Percentiles rank a stretch among this genome's conserved stretches.
Evolutionary conservation across 495 filamentous ascomycete genomes (phyloP).

Genomic region (Hypoxylon lenormandii): DNA sequence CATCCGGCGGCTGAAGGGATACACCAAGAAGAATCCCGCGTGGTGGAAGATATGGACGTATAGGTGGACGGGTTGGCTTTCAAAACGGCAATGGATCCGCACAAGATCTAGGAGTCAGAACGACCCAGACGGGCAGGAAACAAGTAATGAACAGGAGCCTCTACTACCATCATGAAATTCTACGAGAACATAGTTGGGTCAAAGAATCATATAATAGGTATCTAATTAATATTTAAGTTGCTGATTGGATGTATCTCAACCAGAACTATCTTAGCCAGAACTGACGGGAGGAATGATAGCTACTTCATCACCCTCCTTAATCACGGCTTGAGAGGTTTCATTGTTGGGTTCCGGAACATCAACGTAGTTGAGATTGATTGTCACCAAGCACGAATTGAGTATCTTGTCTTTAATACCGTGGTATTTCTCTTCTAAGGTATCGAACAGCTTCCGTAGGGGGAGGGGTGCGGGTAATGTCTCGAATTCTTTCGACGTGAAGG

Average conservation of each 20-base stretch:
- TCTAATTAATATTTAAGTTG: constrained; percentile 11
- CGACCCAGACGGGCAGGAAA: constrained; percentile 3
- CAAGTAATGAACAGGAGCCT: constrained; percentile 35
- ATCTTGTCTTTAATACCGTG: constrained; percentile 80
- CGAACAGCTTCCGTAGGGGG: constrained; percentile 72
- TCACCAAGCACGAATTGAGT: constrained; percentile 80
- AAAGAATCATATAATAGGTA: constrained; percentile 1
- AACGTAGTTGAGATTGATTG: constrained; percentile 88
- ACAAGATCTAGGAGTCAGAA: neutral
- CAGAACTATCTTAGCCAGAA: constrained; percentile 81
- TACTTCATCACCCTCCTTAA: constrained; percentile 86
- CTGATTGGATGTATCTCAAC: constrained; percentile 48
- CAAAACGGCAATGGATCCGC: constrained; percentile 10
- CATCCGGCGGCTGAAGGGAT: constrained; percentile 31
- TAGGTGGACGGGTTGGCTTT: constrained; percentile 21
- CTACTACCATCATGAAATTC: constrained; percentile 33
- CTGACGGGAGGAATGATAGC: constrained; percentile 98
- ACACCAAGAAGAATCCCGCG: constrained; percentile 40
- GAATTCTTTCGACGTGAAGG: constrained; percentile 75
- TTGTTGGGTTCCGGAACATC: constrained; percentile 68
- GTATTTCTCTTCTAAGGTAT: constrained; percentile 79
- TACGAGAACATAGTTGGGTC: neutral
- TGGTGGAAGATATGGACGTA: constrained; percentile 55
- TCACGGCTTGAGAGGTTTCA: constrained; percentile 57
- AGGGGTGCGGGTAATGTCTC: constrained; percentile 82